Evolutionary conservation across 2,329 filamentous ascomycete species (phyloP).

Genomic region (Verticillium tricorpus): DNA sequence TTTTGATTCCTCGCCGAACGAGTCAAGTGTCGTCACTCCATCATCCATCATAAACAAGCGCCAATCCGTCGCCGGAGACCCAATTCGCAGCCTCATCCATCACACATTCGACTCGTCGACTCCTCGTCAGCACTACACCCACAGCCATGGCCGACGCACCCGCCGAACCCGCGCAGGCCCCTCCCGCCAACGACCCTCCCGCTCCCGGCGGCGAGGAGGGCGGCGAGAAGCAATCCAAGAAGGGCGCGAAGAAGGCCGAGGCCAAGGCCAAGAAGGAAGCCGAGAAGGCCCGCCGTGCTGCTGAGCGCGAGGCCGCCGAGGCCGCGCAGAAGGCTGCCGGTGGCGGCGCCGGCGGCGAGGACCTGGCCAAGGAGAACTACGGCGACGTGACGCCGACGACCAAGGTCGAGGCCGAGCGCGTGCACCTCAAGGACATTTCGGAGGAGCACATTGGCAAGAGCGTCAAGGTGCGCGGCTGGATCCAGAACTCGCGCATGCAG

Average conservation of each 20-base stretch:
- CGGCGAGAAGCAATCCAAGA: conserved; percentile 55
- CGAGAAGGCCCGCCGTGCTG: conserved; percentile 57
- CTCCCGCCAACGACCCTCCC: conserved; percentile 16
- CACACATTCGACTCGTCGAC: background rate
- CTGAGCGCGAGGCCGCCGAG: conserved; percentile 57
- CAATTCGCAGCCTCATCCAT: background rate
- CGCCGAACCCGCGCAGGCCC: conserved; percentile 17
- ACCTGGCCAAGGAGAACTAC: conserved; percentile 73
- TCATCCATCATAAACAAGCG: background rate
- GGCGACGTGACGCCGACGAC: conserved; percentile 62
- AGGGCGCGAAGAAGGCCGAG: conserved; percentile 78
- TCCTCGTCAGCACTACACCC: background rate
- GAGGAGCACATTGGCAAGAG: conserved; percentile 64
- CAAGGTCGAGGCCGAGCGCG: conserved; percentile 49
- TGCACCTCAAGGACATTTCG: conserved; percentile 59
- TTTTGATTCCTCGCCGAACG: conserved; percentile 1
- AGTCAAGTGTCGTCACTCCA: background rate
- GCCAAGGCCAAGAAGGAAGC: conserved; percentile 86
- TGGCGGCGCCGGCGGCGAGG: conserved; percentile 58
- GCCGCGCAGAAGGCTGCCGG: conserved; percentile 63
- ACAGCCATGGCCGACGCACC: conserved; percentile 29
- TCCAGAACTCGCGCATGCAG: conserved; percentile 85
- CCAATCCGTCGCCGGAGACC: background rate
- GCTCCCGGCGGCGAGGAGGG: conserved; percentile 17
- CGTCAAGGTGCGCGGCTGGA: conserved; percentile 72